Evolutionary conservation across 768 basidiomycete genomes (phyloP).

Genomic region (Leccinum variicolor): DNA sequence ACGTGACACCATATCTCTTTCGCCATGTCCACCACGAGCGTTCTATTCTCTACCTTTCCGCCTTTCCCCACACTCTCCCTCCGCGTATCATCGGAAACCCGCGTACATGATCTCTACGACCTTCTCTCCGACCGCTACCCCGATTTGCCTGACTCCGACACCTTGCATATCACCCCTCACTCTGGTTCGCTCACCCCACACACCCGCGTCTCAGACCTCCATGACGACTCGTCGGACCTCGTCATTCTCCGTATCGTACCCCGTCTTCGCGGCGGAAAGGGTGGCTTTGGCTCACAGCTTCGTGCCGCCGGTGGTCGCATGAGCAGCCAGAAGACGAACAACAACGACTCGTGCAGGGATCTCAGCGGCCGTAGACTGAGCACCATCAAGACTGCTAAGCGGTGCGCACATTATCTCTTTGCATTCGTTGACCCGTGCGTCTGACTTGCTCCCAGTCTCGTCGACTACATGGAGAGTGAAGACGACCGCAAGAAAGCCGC

Average conservation of each 20-base stretch:
- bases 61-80: conserved; percentile 58
- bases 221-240: conserved; percentile 34
- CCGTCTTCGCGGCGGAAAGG: conserved; percentile 84
- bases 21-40: conserved; percentile 45
- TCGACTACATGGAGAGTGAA: conserved; percentile 82
- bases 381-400: conserved; percentile 95
- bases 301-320: conserved; percentile 97
- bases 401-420: conserved; percentile 45
- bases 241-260: conserved; percentile 75
- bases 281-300: conserved; percentile 95
- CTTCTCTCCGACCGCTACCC: conserved; percentile 47
- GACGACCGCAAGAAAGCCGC: conserved; percentile 77
- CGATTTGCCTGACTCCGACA: conserved; percentile 40
- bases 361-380: conserved; percentile 85
- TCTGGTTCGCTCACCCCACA: conserved; percentile 30
- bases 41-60: conserved; percentile 58
- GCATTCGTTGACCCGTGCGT: background rate
- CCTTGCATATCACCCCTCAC: conserved; percentile 41
- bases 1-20: conserved; percentile 2
- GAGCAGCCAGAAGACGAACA: conserved; percentile 93
- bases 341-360: conserved; percentile 93
- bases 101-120: conserved; percentile 39
- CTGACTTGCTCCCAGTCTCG: conserved; percentile 48
- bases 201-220: conserved; percentile 36
- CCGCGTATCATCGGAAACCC: conserved; percentile 38